Conservation (phyloP, 2,329 filamentous ascomycete genomes). For the Claviceps purpurea region DNA sequence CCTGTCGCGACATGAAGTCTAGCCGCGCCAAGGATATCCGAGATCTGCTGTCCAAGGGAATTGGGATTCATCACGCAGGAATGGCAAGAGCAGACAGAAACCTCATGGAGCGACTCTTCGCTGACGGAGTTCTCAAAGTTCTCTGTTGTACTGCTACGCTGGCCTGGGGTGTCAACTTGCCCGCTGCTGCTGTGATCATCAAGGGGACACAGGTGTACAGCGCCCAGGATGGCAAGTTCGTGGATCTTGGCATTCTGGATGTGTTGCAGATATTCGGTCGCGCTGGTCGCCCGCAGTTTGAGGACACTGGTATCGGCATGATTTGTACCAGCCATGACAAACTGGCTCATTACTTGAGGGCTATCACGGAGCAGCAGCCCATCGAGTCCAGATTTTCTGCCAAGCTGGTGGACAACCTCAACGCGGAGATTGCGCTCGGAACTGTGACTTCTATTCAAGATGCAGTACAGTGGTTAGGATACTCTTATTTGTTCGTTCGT, state of each 20-base stretch:
- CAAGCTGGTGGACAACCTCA: constrained; percentile 90
- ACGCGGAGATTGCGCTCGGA: constrained; percentile 84
- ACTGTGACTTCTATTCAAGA: constrained; percentile 92
- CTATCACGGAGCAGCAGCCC: constrained; percentile 88
- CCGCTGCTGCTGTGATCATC: constrained; percentile 91
- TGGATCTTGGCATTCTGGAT: constrained; percentile 90
- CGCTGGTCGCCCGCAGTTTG: constrained; percentile 93
- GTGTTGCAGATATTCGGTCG: constrained; percentile 97
- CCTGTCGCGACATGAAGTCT: constrained; percentile 70
- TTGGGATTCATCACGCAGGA: constrained; percentile 92
- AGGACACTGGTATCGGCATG: constrained; percentile 94
- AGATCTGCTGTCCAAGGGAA: constrained; percentile 77
- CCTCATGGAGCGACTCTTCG: constrained; percentile 85
- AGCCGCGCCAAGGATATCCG: constrained; percentile 78
- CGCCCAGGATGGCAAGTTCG: constrained; percentile 89
- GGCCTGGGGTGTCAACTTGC: constrained; percentile 97
- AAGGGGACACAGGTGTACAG: constrained; percentile 97
- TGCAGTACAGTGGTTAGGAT: constrained; percentile 93
- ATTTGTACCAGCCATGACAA: constrained; percentile 96
- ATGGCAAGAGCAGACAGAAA: constrained; percentile 93
- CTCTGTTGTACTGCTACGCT: constrained; percentile 96
- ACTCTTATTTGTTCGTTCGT: constrained; percentile 92
- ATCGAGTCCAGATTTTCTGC: constrained; percentile 95
- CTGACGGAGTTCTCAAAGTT: constrained; percentile 85
- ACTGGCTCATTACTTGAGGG: constrained; percentile 76